A percentile compares a stretch with the other conserved stretches of the same genome.
Conservation (phyloP, 441 rosid species). For the Geranium incanum region DNA sequence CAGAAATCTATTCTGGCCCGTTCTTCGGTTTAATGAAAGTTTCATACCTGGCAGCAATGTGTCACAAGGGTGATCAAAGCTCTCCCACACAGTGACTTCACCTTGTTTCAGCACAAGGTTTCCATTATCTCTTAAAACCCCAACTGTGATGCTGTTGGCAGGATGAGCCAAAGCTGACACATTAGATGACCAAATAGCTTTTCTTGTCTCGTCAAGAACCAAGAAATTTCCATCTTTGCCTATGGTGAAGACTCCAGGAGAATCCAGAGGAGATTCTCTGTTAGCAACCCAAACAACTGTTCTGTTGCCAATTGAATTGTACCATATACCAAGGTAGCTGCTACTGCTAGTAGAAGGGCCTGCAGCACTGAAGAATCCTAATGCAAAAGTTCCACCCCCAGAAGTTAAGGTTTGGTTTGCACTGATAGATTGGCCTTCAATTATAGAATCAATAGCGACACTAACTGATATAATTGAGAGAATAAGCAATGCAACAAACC, state of each 20-base stretch:
- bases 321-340: constrained; percentile 70
- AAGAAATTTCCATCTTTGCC: constrained; percentile 48
- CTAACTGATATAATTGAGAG: neutral
- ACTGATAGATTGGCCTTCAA: neutral
- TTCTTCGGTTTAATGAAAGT: constrained; percentile 30
- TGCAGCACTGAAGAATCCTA: constrained; percentile 54
- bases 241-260: constrained; percentile 45
- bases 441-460: neutral
- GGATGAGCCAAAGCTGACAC: constrained; percentile 35
- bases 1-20: constrained; percentile 42
- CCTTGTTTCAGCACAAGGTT: constrained; percentile 38
- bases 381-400: constrained; percentile 34
- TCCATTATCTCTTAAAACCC: constrained; percentile 31
- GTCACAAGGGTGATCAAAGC: constrained; percentile 62
- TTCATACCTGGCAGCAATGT: constrained; percentile 65
- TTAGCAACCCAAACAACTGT: constrained; percentile 77
- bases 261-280: constrained; percentile 42
- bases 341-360: constrained; percentile 24
- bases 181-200: constrained; percentile 11
- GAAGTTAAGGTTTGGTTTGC: constrained; percentile 36
- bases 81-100: constrained; percentile 45
- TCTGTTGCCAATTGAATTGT: constrained; percentile 30
- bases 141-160: constrained; percentile 27
- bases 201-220: constrained; percentile 32
- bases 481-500: neutral